Base-by-base conservation (phyloP, 2,329 filamentous ascomycete species). In the Xylariales sp. region DNA sequence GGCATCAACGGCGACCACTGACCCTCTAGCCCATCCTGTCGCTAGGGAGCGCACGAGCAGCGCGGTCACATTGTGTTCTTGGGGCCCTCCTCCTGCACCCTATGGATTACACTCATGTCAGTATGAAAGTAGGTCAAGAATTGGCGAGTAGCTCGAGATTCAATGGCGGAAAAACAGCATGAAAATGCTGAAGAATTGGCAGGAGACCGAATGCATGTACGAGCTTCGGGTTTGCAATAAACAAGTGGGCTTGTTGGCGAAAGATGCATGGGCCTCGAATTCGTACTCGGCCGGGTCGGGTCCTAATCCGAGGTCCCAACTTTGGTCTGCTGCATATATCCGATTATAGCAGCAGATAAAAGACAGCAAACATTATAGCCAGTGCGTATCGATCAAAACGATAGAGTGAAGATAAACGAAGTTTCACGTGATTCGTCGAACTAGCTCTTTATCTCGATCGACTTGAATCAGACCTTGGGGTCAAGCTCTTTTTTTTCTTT, bases 1-100 rank as follows among this genome's bases (percentile, higher is more conserved):
- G 9, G 94, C 94, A 82, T 99, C 96, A 60, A 99, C 91, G n/a
- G 95, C 94, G 34, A 98, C 84, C 48, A 97, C 80, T 0, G 94
- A 97, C 52, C 92, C 91, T 74, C 90, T 91, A 56, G 86, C 84
- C 96, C 96, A 99, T 69, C 90, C 87, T 60, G 91, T 88, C 36
- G 90, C 87, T 9, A 91, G 86, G 4, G 95, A 95, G 54, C 95
- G 91, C 54, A 98, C 93, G 23, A 99, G 87, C 65, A 98, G 89
- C 2, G 94, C 93, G 0, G 95, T 97, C 30, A 93, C 91, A 78
- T 94, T 96, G 79, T 93, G 90, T 84, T 99, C 96, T 75, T 89
- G 87, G 39, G 96, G 96, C 60, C 96, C 96, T 66, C 96, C 96
- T 58, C 93, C 93, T 53, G 93, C 89, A 71, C 96, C 96, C 94